Conservation (phyloP, 108 stramenopile genomes). For the Cyclostephanos invisitatus region DNA sequence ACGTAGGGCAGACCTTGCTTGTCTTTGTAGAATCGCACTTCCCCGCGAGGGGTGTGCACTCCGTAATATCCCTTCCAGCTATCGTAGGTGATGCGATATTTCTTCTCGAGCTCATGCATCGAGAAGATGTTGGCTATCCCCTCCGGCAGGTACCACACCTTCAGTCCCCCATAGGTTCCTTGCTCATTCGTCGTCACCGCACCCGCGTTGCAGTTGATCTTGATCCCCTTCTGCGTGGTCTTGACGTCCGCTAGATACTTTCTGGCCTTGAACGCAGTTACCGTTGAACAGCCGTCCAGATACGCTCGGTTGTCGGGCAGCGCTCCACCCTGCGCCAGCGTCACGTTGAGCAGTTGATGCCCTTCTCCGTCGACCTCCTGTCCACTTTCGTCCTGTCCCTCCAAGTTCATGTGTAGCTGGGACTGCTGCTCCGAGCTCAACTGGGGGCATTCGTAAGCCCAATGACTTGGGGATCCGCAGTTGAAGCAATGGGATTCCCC, state of each 20-base stretch:
- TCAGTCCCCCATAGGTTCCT: no score
- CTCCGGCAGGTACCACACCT: no score
- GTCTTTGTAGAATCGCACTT: constrained; percentile 4
- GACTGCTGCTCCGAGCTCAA: neutral
- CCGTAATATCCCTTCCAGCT: constrained; percentile 1
- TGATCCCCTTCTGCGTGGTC: no score
- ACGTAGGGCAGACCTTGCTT: constrained; percentile 1
- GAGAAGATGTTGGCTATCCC: no score
- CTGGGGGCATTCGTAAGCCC: neutral
- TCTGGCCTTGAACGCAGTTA: neutral
- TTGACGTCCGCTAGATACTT: constrained; percentile 1
- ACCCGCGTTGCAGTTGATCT: no score
- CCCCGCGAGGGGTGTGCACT: constrained; percentile 15
- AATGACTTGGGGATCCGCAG: neutral
- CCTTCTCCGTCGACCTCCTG: neutral
- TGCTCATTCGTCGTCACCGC: no score
- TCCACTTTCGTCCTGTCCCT: neutral
- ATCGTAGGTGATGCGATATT: constrained; percentile 24
- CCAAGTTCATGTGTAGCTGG: constrained; percentile 1
- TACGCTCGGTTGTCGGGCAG: constrained; percentile 9
- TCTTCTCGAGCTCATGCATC: neutral
- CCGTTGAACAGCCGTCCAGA: constrained; percentile 25
- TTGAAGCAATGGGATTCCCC: no score
- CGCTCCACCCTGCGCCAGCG: neutral
- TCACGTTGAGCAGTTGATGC: no score